Evolutionary conservation across 192 early-diverging fungal species (phyloP).

Genomic region (Coemansia sp.): DNA sequence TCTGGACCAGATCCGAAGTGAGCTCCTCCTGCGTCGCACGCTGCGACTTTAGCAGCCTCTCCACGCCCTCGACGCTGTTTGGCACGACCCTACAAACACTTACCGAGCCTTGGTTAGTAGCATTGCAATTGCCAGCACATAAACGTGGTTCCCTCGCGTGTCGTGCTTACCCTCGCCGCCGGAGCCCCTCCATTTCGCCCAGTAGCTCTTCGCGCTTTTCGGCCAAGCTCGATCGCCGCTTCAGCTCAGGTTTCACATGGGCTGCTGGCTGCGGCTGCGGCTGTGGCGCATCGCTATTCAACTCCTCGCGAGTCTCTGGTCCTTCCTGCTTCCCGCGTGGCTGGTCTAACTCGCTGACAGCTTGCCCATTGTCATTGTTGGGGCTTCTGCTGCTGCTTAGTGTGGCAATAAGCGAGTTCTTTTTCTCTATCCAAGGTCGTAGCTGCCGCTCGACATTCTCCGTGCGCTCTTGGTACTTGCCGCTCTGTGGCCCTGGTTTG

Average conservation of each 20-base stretch:
- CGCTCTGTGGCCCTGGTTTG: neutral
- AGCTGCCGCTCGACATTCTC: constrained; percentile 9
- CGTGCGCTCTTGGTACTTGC: neutral
- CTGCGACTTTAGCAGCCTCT: constrained; percentile 46
- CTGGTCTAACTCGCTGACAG: neutral
- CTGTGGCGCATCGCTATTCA: neutral
- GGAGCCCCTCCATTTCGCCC: constrained; percentile 40
- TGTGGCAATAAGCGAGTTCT: constrained; percentile 13
- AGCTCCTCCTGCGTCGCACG: constrained; percentile 45
- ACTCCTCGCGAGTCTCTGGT: neutral
- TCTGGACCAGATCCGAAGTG: constrained; percentile 39
- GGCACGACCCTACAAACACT: constrained; percentile 30
- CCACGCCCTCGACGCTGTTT: constrained; percentile 34
- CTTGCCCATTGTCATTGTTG: neutral
- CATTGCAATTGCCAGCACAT: neutral
- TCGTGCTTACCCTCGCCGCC: constrained; percentile 39
- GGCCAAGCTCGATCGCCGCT: constrained; percentile 14
- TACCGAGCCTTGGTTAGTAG: neutral
- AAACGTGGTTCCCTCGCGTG: too few relatives aligned
- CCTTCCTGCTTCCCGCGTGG: neutral
- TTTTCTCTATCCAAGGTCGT: constrained; percentile 35
- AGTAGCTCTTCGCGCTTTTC: constrained; percentile 41
- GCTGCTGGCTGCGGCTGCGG: neutral
- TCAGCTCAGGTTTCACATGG: neutral
- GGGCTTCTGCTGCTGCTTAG: neutral